Percentiles rank a stretch among this genome's conserved stretches.
These are phyloP conservation scores for Melocanna baccifera DNA, from an alignment of 176 grass and related monocot genomes.

Conservation along the genomic window DNA sequence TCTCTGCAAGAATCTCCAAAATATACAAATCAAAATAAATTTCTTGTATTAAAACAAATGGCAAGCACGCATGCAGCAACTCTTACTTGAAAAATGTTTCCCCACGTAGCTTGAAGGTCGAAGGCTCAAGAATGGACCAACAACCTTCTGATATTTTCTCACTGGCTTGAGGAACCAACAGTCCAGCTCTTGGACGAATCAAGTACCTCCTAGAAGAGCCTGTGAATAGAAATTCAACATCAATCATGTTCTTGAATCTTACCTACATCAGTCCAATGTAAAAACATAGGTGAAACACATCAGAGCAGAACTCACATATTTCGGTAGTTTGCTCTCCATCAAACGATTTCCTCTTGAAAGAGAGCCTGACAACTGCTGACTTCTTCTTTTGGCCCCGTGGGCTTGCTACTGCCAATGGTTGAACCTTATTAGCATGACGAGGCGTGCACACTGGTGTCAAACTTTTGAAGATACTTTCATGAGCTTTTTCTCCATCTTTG, in stretches of 20 bases:
- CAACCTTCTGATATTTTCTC: slow-evolving; percentile 67
- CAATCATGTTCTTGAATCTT: background rate
- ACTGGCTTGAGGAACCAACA: slow-evolving; percentile 52
- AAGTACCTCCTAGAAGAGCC: slow-evolving; percentile 82
- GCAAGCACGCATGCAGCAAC: background rate
- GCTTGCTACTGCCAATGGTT: slow-evolving; percentile 54
- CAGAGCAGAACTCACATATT: slow-evolving; percentile 55
- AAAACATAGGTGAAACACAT: background rate
- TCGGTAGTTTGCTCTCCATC: slow-evolving; percentile 92
- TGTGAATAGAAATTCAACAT: slow-evolving; percentile 30
- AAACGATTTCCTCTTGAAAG: slow-evolving; percentile 88
- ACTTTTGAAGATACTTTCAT: slow-evolving; percentile 62
- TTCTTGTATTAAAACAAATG: background rate
- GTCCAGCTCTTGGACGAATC: slow-evolving; percentile 69
- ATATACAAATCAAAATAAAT: slow-evolving; percentile 25
- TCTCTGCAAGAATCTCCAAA: slow-evolving; percentile 54
- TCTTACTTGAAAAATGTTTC: slow-evolving; percentile 93
- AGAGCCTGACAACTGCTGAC: slow-evolving; percentile 76
- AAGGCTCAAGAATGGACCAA: slow-evolving; percentile 89
- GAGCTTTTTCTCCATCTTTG: slow-evolving; percentile 57
- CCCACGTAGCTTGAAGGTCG: slow-evolving; percentile 70
- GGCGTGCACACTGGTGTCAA: slow-evolving; percentile 76
- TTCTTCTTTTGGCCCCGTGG: slow-evolving; percentile 72
- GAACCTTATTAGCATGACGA: slow-evolving; percentile 67
- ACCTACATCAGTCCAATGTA: background rate